Evolutionary conservation across 192 early-diverging fungal genomes (phyloP), one percentile per base, ranked within the genome.

Genomic region (Backusella luteola): DNA sequence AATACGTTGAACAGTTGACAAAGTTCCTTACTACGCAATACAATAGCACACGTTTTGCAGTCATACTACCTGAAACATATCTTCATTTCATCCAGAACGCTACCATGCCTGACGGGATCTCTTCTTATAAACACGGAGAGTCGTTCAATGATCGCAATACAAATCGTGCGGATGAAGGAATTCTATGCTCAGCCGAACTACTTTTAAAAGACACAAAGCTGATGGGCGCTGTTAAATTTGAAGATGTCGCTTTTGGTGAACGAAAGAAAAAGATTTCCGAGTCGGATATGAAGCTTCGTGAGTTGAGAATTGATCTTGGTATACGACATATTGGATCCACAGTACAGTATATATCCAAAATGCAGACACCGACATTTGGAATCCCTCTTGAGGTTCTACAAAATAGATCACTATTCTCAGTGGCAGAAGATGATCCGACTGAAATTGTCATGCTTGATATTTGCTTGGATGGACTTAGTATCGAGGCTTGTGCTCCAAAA

Each of bases 21-120:
- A 59, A 81, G 17, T 81, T 83, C 44, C 82, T 88, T 49, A 80
- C 85, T 4, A 84, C 84, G 67, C 81, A 87, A 76, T 83, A 83
- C 44, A 79, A 83, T 17, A 87, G 84, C 34, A 83, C 84, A n/a
- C 83, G 85, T 59, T 84, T 92, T 69, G 80, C 87, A n/a, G 73
- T 91, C 7, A 87, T 81, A 59, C 75, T 90, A n/a, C 90, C 89
- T 6, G 78, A 82, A 32, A 69, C 88, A 2, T 88, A 91, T 39
- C 52, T 92, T 9, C 90, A 89, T 21, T 90, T 89, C 46, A 91
- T 94, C 67, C 93, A 94, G 76, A 91, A 94, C 73, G 89, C 92
- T 9, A 84, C 89, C 74, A 84, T 93, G 66, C 89, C 90, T 0
- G 89, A 86, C 21, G 89, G 87, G 29, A 67, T 88, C 11, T 77